phyloP scores from a whole-genome alignment of 2,329 filamentous ascomycete species.

The Colletotrichum lupini region DNA sequence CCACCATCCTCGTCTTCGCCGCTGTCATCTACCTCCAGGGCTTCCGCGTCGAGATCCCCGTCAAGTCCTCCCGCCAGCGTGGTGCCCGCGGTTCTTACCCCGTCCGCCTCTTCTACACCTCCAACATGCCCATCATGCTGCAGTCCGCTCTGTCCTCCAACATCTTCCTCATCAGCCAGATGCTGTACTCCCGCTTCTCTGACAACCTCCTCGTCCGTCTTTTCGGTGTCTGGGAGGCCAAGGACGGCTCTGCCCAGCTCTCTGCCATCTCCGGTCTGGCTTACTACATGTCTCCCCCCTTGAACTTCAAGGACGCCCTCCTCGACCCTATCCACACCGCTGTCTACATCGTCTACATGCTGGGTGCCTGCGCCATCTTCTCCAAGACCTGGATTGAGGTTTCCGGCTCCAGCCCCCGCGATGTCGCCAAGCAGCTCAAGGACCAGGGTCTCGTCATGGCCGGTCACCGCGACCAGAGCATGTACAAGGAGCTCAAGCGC shows the following conservation, averaged over 20 bases:
- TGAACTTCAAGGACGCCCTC: conserved; percentile 97
- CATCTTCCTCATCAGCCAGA: conserved; percentile 98
- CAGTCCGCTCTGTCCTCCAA: conserved; percentile 99
- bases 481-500: conserved; percentile 99
- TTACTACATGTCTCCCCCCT: conserved; percentile 99
- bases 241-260: conserved; percentile 95
- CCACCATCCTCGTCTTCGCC: conserved; percentile 92
- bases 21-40: conserved; percentile 99
- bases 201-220: conserved; percentile 98
- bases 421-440: conserved; percentile 99
- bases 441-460: conserved; percentile 99
- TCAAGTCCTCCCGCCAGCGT: conserved; percentile 99
- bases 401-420: conserved; percentile 94
- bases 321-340: conserved; percentile 97
- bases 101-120: conserved; percentile 99
- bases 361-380: conserved; percentile 96
- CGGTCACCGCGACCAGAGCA: conserved; percentile 98
- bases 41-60: conserved; percentile 99
- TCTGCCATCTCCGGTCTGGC: conserved; percentile 92
- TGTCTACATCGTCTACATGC: conserved; percentile 97
- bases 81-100: conserved; percentile 98
- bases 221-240: conserved; percentile 98
- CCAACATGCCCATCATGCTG: conserved; percentile 99
- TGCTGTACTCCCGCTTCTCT: conserved; percentile 98
- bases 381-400: conserved; percentile 99